Percentiles rank a stretch among this genome's conserved stretches.
Evolutionary conservation across 2,329 filamentous ascomycete species (phyloP).

Genomic region (Bisporella sp.): DNA sequence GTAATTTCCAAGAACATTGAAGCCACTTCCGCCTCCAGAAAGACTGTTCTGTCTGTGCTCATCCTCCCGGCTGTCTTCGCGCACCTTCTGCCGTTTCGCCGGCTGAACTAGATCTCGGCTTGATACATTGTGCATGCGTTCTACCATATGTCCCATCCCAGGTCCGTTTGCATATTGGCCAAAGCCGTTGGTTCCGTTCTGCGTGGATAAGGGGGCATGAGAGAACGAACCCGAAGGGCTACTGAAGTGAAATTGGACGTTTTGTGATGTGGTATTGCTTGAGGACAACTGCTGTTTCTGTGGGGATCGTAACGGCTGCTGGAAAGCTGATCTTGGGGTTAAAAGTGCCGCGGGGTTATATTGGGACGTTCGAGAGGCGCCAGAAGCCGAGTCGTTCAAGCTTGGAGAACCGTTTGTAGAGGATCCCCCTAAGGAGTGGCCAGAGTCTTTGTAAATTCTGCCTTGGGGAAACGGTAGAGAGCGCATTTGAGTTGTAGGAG

Average conservation of each 20-base stretch:
- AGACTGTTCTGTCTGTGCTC: constrained; percentile 26
- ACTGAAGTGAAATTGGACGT: constrained; percentile 25
- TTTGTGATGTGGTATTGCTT: constrained; percentile 3
- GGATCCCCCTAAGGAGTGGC: constrained; percentile 16
- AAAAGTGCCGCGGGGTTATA: constrained; percentile 38
- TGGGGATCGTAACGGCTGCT: constrained; percentile 1
- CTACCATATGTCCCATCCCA: constrained; percentile 54
- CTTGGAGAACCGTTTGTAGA: constrained; percentile 21
- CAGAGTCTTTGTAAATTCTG: too few species aligned
- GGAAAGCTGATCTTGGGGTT: constrained; percentile 32
- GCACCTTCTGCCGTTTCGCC: constrained; percentile 58
- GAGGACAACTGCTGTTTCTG: not conserved
- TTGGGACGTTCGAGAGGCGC: constrained; percentile 3
- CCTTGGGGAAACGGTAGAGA: too few species aligned
- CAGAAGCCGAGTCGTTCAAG: constrained; percentile 10
- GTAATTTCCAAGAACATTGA: constrained; percentile 57
- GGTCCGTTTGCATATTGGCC: constrained; percentile 13
- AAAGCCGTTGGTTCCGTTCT: constrained; percentile 13
- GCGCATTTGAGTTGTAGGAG: too few species aligned
- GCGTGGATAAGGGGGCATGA: not conserved
- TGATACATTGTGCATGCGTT: constrained; percentile 69
- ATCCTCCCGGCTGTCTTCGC: constrained; percentile 35
- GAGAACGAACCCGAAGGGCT: constrained; percentile 16
- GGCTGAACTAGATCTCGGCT: constrained; percentile 52
- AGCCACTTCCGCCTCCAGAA: constrained; percentile 39